Evolutionary conservation across 345 rosid species (phyloP).

Genomic region (Brassica incana): DNA sequence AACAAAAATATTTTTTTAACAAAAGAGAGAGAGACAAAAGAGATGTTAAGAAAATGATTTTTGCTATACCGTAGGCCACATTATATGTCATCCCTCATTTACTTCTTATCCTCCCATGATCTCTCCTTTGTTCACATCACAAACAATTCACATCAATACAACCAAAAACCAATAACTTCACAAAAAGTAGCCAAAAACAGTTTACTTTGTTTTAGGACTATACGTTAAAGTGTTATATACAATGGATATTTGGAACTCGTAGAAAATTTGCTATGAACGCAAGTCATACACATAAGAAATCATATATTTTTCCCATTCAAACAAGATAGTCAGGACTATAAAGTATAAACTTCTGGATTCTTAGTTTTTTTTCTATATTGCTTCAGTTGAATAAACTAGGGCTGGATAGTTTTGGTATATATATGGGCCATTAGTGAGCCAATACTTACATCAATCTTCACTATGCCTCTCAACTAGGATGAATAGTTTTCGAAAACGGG

Average conservation of each 20-base stretch:
- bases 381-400: background rate
- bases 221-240: background rate
- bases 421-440: background rate
- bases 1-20: background rate
- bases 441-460: background rate
- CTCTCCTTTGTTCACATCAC: constrained; percentile 25
- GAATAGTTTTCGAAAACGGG: background rate
- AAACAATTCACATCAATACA: constrained; percentile 3
- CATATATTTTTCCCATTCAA: background rate
- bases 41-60: background rate
- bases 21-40: constrained; percentile 15
- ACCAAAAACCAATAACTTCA: background rate
- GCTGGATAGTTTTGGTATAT: background rate
- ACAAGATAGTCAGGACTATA: background rate
- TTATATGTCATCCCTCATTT: background rate
- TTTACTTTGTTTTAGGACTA: background rate
- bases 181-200: background rate
- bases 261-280: background rate
- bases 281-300: background rate
- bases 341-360: background rate
- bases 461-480: background rate
- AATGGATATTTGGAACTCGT: background rate
- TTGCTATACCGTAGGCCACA: constrained; percentile 25
- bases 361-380: background rate
- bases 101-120: background rate